phyloP scores from a whole-genome alignment of 176 grass and related monocot species.

The Calamus simplicifolius region DNA sequence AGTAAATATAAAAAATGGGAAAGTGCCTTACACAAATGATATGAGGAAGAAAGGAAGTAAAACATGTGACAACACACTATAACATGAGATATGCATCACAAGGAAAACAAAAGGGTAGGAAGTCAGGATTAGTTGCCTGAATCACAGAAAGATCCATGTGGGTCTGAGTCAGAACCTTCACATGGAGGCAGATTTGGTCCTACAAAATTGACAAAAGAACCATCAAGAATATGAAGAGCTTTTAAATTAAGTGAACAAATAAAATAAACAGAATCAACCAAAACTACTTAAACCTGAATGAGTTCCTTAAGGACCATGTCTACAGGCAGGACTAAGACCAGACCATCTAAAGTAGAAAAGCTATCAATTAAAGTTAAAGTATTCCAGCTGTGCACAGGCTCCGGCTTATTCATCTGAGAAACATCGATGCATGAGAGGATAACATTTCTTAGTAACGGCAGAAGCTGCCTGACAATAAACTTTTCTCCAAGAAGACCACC shows the following conservation, averaged over 20 bases:
- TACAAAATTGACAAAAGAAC: slow-evolving; percentile 24
- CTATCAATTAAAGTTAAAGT: slow-evolving; percentile 52
- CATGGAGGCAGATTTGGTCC: slow-evolving; percentile 76
- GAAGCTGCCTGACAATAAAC: slow-evolving; percentile 66
- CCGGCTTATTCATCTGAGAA: slow-evolving; percentile 55
- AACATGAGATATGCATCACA: background rate
- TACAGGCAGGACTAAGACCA: slow-evolving; percentile 49
- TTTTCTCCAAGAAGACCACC: slow-evolving; percentile 82
- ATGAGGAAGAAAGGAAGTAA: no score
- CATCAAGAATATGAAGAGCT: slow-evolving; percentile 13
- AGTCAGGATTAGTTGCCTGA: slow-evolving; percentile 40
- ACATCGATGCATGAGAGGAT: slow-evolving; percentile 48
- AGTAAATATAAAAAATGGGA: background rate
- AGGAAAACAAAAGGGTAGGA: background rate
- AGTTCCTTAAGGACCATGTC: slow-evolving; percentile 66
- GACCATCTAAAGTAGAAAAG: slow-evolving; percentile 71
- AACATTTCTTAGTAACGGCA: slow-evolving; percentile 69
- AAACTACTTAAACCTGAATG: slow-evolving; percentile 50
- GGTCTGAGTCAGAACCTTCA: slow-evolving; percentile 67
- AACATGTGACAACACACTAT: background rate
- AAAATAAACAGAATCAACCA: background rate
- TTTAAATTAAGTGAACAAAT: slow-evolving; percentile 2
- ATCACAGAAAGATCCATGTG: slow-evolving; percentile 64
- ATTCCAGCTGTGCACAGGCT: slow-evolving; percentile 77
- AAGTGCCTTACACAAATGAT: background rate